Conservation (phyloP, 352 stramenopile species). For the Globisporangium irregulare region DNA sequence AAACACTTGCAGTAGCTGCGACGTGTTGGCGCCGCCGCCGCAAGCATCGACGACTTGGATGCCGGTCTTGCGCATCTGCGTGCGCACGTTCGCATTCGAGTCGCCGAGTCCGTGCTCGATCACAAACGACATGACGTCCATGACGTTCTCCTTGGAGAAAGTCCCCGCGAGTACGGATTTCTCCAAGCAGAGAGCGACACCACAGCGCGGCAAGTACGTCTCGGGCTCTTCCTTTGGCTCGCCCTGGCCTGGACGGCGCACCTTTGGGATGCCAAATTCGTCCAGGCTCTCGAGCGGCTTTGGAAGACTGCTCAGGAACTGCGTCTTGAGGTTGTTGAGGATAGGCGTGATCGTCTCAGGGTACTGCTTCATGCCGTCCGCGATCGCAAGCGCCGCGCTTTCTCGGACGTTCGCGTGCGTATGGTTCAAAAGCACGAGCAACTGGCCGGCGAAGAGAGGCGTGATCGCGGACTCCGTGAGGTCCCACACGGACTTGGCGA, state of each 20-base stretch:
- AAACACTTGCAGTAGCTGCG: slow-evolving; percentile 65
- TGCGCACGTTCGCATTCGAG: slow-evolving; percentile 62
- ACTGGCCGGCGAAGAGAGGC: slow-evolving; percentile 53
- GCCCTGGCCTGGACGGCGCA: slow-evolving; percentile 52
- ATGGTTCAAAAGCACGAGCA: slow-evolving; percentile 80
- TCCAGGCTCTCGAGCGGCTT: slow-evolving; percentile 58
- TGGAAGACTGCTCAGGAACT: slow-evolving; percentile 58
- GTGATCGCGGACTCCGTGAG: slow-evolving; percentile 43
- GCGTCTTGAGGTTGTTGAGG: slow-evolving; percentile 63
- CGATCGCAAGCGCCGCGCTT: slow-evolving; percentile 72
- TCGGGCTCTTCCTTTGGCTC: slow-evolving; percentile 55
- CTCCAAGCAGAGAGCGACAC: slow-evolving; percentile 75
- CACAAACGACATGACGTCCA: slow-evolving; percentile 74
- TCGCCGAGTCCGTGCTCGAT: slow-evolving; percentile 78
- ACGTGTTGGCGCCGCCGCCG: slow-evolving; percentile 62
- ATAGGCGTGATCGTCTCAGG: slow-evolving; percentile 65
- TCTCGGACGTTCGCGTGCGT: slow-evolving; percentile 68
- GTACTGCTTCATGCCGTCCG: slow-evolving; percentile 79
- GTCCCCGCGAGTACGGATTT: slow-evolving; percentile 44
- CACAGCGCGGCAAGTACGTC: slow-evolving; percentile 64
- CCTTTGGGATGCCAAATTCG: slow-evolving; percentile 68
- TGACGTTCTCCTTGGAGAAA: slow-evolving; percentile 59
- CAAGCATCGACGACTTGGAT: slow-evolving; percentile 75
- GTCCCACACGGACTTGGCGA: slow-evolving; percentile 71
- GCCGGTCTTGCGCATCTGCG: slow-evolving; percentile 83